These are phyloP conservation scores for Lonicera japonica DNA, from an alignment of 129 eudicot species.

Conservation along the genomic window DNA sequence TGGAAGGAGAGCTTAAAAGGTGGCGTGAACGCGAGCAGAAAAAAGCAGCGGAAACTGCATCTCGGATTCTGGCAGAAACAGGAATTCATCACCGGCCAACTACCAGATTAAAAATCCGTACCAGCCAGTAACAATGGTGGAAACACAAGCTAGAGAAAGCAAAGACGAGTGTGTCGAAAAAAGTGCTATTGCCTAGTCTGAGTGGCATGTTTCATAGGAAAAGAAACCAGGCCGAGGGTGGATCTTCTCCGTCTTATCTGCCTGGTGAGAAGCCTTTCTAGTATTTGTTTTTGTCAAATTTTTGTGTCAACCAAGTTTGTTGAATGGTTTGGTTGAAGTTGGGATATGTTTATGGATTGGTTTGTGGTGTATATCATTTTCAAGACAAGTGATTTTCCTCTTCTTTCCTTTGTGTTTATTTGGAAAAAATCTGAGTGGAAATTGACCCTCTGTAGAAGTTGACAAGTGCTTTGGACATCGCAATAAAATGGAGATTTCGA, in stretches of 20 bases:
- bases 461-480: too few species aligned
- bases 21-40: slow-evolving; percentile 84
- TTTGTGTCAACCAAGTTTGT: slow-evolving; percentile 17
- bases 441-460: too few species aligned
- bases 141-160: slow-evolving; percentile 46
- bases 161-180: slow-evolving; percentile 42
- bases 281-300: slow-evolving; percentile 1
- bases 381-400: too few species aligned
- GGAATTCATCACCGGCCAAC: slow-evolving; percentile 33
- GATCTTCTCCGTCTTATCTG: slow-evolving; percentile 58
- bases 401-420: too few species aligned
- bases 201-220: slow-evolving; percentile 59
- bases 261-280: slow-evolving; percentile 64
- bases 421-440: too few species aligned
- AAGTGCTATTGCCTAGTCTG: slow-evolving; percentile 51
- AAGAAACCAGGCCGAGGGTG: slow-evolving; percentile 56
- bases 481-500: too few species aligned
- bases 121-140: slow-evolving; percentile 7
- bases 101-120: slow-evolving; percentile 28
- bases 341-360: slow-evolving; percentile 1
- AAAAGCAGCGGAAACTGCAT: slow-evolving; percentile 89
- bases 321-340: slow-evolving; percentile 10
- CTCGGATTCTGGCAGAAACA: slow-evolving; percentile 61
- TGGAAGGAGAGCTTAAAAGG: slow-evolving; percentile 76
- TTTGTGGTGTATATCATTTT: not conserved